These are phyloP conservation scores for Myxozyma udenii DNA, from an alignment of 805 yeast genomes.

Conservation along the genomic window DNA sequence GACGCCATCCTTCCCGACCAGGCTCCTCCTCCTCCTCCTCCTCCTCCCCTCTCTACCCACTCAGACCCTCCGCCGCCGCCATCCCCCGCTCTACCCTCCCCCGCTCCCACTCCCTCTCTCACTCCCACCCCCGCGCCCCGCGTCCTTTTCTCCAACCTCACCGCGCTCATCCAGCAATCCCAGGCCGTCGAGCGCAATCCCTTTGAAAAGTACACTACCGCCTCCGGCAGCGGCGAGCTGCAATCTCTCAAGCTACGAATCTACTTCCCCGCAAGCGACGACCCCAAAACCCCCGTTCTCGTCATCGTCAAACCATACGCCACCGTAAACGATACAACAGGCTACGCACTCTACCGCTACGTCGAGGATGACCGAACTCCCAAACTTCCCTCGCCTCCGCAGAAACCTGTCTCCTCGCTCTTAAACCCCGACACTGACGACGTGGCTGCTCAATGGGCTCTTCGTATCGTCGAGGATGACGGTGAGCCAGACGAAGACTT, in stretches of 20 bases:
- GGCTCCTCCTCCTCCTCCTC: background rate
- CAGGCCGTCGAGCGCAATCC: conserved; percentile 37
- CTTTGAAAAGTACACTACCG: conserved; percentile 38
- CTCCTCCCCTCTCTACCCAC: background rate
- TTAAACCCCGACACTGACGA: conserved; percentile 21
- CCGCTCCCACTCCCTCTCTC: conserved; percentile 1
- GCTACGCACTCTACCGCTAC: conserved; percentile 46
- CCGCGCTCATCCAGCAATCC: conserved; percentile 35
- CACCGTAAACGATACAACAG: conserved; percentile 55
- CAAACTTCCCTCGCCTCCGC: no score
- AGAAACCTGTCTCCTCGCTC: background rate
- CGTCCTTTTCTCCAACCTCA: conserved; percentile 24
- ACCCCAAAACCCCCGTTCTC: conserved; percentile 37
- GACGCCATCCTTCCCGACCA: conserved; percentile 8
- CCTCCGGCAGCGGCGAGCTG: conserved; percentile 40
- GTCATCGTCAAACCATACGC: conserved; percentile 41
- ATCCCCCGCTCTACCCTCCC: background rate
- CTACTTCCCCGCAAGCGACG: conserved; percentile 37
- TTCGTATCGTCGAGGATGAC: conserved; percentile 87
- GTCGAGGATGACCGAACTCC: conserved; percentile 35
- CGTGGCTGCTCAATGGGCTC: conserved; percentile 58
- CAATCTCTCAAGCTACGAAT: conserved; percentile 37
- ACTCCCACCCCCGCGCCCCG: conserved; percentile 1
- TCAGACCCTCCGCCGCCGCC: background rate
- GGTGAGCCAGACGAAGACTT: conserved; percentile 87